phyloP scores from a whole-genome alignment of 306 rosid genomes.

The Fragaria vesca region DNA sequence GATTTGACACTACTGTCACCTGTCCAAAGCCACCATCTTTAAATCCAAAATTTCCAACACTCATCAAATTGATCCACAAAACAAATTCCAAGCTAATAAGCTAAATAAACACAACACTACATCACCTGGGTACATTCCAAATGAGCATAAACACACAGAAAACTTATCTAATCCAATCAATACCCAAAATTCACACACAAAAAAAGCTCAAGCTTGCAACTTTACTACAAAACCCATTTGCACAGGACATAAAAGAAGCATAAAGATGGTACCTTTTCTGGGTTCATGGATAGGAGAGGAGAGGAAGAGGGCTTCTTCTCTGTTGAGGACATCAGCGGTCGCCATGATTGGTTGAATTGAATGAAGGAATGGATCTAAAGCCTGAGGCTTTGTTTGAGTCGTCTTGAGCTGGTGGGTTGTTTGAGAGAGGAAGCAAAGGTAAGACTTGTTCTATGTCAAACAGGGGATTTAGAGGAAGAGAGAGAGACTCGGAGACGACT shows the following conservation, averaged over 20 bases:
- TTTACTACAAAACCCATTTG: slow-evolving; percentile 7
- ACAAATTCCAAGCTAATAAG: background rate
- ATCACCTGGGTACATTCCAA: slow-evolving; percentile 11
- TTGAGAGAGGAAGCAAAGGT: background rate
- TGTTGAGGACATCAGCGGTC: slow-evolving; percentile 42
- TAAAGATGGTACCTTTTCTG: slow-evolving; percentile 30
- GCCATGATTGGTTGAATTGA: slow-evolving; percentile 46
- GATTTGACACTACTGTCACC: slow-evolving; percentile 51
- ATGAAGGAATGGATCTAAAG: slow-evolving; percentile 21
- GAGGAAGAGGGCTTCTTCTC: slow-evolving; percentile 37
- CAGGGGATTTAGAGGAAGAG: background rate
- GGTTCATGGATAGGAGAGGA: slow-evolving; percentile 37
- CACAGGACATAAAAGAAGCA: no score
- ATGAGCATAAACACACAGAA: background rate
- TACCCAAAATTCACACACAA: background rate
- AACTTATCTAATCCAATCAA: background rate
- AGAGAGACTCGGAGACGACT: slow-evolving; percentile 7
- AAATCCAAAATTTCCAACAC: background rate
- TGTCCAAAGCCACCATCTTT: slow-evolving; percentile 27
- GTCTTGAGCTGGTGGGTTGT: slow-evolving; percentile 1
- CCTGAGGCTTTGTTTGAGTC: slow-evolving; percentile 3
- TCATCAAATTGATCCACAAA: slow-evolving; percentile 1
- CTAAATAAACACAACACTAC: background rate
- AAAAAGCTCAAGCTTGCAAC: slow-evolving; percentile 17
- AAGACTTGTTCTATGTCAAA: background rate